A percentile compares a stretch with the other conserved stretches of the same genome.
phyloP scores from a whole-genome alignment of 1,284 basidiomycete genomes.

The Marasmius sp. region DNA sequence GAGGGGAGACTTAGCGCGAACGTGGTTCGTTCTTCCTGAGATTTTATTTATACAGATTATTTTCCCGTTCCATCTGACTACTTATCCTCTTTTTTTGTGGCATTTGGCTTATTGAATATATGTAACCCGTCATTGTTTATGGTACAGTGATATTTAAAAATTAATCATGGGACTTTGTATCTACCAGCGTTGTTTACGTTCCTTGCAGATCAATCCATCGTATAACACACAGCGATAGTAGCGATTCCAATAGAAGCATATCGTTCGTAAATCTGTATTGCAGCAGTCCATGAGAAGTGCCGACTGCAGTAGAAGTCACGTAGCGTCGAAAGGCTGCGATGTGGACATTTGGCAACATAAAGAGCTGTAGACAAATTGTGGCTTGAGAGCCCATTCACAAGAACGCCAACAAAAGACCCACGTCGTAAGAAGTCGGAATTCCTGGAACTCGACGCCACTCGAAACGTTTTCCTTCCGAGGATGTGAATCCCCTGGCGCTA shows the following conservation, averaged over 20 bases:
- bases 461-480: constrained; percentile 49
- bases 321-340: constrained; percentile 61
- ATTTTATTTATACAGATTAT: constrained; percentile 11
- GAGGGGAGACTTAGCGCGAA: constrained; percentile 23
- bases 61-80: neutral
- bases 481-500: constrained; percentile 61
- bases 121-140: neutral
- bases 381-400: neutral
- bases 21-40: constrained; percentile 21
- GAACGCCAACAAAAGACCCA: constrained; percentile 28
- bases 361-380: constrained; percentile 37
- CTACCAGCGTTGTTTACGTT: constrained; percentile 23
- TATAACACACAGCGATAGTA: constrained; percentile 68
- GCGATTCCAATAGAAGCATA: constrained; percentile 56
- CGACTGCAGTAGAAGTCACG: constrained; percentile 53
- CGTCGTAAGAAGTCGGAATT: constrained; percentile 54
- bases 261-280: constrained; percentile 63
- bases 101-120: constrained; percentile 13
- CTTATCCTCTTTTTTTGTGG: neutral
- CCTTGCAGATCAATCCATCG: constrained; percentile 67
- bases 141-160: neutral
- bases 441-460: constrained; percentile 61
- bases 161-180: neutral
- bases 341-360: constrained; percentile 40
- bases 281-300: constrained; percentile 60